Evolutionary conservation across 176 grass and related monocot genomes (phyloP).

Genomic region (Aegilops speltoides): DNA sequence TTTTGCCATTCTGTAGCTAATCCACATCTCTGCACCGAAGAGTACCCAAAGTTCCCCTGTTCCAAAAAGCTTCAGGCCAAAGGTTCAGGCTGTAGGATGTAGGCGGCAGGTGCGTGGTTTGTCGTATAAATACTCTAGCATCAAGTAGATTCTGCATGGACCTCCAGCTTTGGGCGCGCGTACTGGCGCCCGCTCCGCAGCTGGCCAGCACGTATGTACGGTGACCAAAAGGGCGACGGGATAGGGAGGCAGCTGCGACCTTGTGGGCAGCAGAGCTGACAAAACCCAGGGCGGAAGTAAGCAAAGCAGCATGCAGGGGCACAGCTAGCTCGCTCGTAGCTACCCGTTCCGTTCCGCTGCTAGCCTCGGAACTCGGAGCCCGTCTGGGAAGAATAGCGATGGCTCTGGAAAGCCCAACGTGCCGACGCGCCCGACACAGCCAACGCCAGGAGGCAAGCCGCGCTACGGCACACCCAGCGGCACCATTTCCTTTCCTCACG

Average conservation of each 20-base stretch:
- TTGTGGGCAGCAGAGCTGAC: slow-evolving; percentile 19
- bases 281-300: slow-evolving; percentile 39
- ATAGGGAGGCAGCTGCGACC: neutral
- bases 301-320: neutral
- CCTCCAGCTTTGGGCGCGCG: neutral
- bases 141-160: neutral
- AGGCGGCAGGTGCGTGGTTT: neutral
- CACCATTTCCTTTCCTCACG: too few species aligned
- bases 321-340: neutral
- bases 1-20: neutral
- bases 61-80: neutral
- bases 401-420: slow-evolving; percentile 15
- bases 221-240: neutral
- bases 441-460: slow-evolving; percentile 25
- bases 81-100: neutral
- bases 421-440: slow-evolving; percentile 46
- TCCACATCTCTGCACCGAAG: neutral
- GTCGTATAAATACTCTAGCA: neutral
- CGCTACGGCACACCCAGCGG: neutral
- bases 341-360: too few species aligned
- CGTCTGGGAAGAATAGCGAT: neutral
- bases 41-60: neutral
- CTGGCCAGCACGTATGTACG: neutral
- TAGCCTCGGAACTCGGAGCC: slow-evolving; percentile 43
- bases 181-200: neutral